Evolutionary conservation across 1,139 yeast genomes (phyloP), one percentile per base, ranked within the genome.

Genomic region (Taphrina flavorubra): DNA sequence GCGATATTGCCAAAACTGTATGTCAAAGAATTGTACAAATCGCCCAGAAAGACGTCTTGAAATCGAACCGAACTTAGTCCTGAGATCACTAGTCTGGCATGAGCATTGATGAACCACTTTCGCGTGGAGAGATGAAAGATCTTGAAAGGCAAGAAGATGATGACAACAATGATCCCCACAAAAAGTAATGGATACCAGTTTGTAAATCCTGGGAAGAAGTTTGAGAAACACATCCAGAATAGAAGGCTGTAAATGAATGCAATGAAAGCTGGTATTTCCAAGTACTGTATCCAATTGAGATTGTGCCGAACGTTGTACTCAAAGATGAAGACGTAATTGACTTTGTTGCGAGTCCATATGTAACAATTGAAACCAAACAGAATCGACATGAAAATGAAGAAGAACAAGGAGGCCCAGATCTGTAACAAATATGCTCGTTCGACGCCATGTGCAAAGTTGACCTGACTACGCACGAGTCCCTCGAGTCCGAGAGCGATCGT

Each of bases 41-140:
- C 99, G 25, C 98, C 99, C 68, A 92, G 74, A 77, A 91, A 92
- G 81, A 94, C 92, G 78, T 94, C 99, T 71, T 95, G 83, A 76
- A 94, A 94, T 78, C 94, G 98, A 68, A 94, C 97, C 0, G 98
- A 97, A 75, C 89, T 94, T 51, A 91, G 81, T 0, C 99, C 98
- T 0, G 97, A 89, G 4, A 89, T 80, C 0, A 89, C 53, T 60
- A 94, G 79, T 75, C 99, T 83, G 83, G 92, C 85, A 2, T 87
- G 72, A 0, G 96, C 88, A 13, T 87, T 78, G 49, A 88, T 81
- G 3, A 92, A 76, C 97, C 98, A 94, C 71, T 82, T 83, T 72
- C 96, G 79, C 39, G 91, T 83, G 14, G 83, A 76, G 61, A 83
- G 82, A 74, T 83, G 86, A 49, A 82, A 77, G 1, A 84, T 80